Conservation (phyloP, 2,329 filamentous ascomycete genomes). For the Colletotrichum neosansevieriae region DNA sequence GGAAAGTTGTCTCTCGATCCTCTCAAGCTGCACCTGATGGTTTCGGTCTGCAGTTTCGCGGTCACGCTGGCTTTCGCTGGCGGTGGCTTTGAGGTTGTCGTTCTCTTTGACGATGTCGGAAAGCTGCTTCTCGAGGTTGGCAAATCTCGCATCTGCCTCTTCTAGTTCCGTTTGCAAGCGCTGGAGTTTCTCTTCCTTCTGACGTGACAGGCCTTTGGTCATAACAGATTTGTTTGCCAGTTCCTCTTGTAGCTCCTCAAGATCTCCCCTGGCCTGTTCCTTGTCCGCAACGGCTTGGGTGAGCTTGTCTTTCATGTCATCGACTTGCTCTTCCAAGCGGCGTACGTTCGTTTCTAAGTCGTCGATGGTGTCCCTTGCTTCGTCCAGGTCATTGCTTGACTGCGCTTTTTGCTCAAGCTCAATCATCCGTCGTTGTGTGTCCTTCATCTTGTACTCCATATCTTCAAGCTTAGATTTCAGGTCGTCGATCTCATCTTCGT, state of each 20-base stretch:
- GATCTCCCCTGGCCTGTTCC: conserved; percentile 68
- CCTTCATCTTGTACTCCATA: conserved; percentile 69
- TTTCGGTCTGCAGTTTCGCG: conserved; percentile 55
- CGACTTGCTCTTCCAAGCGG: conserved; percentile 64
- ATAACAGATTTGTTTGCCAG: conserved; percentile 83
- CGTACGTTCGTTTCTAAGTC: conserved; percentile 68
- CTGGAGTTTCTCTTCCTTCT: conserved; percentile 78
- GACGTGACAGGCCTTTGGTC: conserved; percentile 79
- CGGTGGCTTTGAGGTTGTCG: conserved; percentile 56
- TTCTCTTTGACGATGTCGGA: conserved; percentile 60
- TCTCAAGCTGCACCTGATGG: conserved; percentile 55
- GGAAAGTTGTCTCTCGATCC: conserved; percentile 63
- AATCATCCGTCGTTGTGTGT: conserved; percentile 61
- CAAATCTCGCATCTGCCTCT: conserved; percentile 60
- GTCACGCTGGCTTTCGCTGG: conserved; percentile 59
- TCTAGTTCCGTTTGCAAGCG: conserved; percentile 77
- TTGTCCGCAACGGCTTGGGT: conserved; percentile 67
- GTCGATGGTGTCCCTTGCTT: conserved; percentile 69
- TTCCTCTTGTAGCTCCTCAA: conserved; percentile 79
- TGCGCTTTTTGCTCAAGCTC: conserved; percentile 70
- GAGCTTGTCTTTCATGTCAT: conserved; percentile 66
- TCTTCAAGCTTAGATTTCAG: conserved; percentile 67
- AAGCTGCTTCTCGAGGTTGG: conserved; percentile 64
- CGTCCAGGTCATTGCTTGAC: conserved; percentile 63
- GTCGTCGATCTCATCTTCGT: conserved; percentile 80